Percentiles rank a stretch among this genome's conserved stretches.
These are phyloP conservation scores for Orychophragmus violaceus DNA, from an alignment of 345 rosid genomes.

Conservation along the genomic window DNA sequence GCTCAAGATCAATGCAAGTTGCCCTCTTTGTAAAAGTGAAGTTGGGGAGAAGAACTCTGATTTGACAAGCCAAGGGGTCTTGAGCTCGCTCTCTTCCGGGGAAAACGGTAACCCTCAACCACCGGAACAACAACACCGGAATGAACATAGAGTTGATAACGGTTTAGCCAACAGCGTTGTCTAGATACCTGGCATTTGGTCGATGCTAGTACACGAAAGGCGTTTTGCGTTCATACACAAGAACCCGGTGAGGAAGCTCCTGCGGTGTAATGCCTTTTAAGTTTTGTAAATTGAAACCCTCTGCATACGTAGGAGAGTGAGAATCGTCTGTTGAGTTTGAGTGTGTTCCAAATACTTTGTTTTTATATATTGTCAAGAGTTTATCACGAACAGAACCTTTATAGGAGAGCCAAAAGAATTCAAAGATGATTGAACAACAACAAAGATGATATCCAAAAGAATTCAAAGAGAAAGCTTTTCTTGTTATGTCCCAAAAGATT, in stretches of 20 bases:
- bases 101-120: constrained; percentile 27
- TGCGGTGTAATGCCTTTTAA: constrained; percentile 9
- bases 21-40: constrained; percentile 94
- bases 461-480: neutral
- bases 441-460: neutral
- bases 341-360: constrained; percentile 13
- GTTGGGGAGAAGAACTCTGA: constrained; percentile 54
- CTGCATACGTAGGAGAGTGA: constrained; percentile 9
- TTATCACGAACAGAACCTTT: neutral
- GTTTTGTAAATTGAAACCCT: neutral
- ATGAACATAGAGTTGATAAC: constrained; percentile 34
- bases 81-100: constrained; percentile 35
- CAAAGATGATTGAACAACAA: neutral
- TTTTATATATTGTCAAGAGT: no score
- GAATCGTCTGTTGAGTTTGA: constrained; percentile 10
- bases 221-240: constrained; percentile 1
- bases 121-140: constrained; percentile 25
- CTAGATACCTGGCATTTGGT: constrained; percentile 18
- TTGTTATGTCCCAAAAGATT: constrained; percentile 1
- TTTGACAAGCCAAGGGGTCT: constrained; percentile 36
- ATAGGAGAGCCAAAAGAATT: neutral
- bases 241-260: no score
- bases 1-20: constrained; percentile 86
- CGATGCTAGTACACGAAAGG: neutral
- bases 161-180: constrained; percentile 30